phyloP scores from a whole-genome alignment of 805 yeast species.

The Kazachstania bromeliacearum region DNA sequence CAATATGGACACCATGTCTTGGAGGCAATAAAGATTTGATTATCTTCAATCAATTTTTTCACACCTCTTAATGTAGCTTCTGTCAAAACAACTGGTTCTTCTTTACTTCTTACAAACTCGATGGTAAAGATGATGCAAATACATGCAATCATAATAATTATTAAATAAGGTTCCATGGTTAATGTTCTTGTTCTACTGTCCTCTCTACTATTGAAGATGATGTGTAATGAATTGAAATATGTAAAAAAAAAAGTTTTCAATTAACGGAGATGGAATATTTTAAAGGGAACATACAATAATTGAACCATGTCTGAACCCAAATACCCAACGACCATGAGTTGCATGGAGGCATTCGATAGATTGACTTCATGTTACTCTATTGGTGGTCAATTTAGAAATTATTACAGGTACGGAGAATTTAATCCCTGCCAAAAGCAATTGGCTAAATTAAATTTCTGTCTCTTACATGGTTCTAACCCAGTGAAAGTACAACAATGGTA shows the following conservation, averaged over 20 bases:
- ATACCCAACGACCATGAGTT: slow-evolving; percentile 46
- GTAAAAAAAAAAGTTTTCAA: no score
- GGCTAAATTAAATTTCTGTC: slow-evolving; percentile 72
- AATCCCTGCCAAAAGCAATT: slow-evolving; percentile 62
- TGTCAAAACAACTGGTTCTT: slow-evolving; percentile 38
- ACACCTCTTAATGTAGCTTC: slow-evolving; percentile 48
- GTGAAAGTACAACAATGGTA: slow-evolving; percentile 65
- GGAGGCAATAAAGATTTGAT: slow-evolving; percentile 71
- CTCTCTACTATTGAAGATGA: no score
- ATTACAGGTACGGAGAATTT: slow-evolving; percentile 75
- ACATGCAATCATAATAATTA: background rate
- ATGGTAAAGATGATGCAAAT: background rate
- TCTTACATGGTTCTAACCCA: slow-evolving; percentile 45
- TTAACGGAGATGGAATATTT: no score
- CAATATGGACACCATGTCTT: slow-evolving; percentile 68
- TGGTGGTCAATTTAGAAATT: slow-evolving; percentile 81
- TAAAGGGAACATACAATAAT: no score
- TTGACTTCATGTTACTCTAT: slow-evolving; percentile 76
- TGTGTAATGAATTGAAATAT: no score
- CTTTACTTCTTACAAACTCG: background rate
- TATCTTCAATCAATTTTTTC: slow-evolving; percentile 50
- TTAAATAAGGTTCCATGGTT: background rate
- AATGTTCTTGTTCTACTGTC: no score
- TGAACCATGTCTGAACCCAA: no score
- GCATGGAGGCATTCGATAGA: slow-evolving; percentile 81